Evolutionary conservation across 129 eudicot species (phyloP).

Genomic region (Silybum marianum): DNA sequence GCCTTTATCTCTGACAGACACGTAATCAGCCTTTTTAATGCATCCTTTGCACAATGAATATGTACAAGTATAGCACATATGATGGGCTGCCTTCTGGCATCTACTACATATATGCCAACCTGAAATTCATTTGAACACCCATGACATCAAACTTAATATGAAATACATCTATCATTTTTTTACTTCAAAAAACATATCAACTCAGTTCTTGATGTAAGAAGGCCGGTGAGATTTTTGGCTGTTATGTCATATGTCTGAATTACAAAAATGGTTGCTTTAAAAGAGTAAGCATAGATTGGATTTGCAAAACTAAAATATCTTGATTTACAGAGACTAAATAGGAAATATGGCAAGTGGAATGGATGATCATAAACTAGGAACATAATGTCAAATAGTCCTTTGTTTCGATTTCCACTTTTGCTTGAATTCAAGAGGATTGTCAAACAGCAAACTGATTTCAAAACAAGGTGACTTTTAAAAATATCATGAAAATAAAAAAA

Average conservation of each 20-base stretch:
- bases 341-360: neutral
- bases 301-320: neutral
- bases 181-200: neutral
- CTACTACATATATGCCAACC: conserved; percentile 96
- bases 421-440: neutral
- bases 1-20: conserved; percentile 85
- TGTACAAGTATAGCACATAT: conserved; percentile 89
- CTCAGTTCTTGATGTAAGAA: neutral
- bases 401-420: neutral
- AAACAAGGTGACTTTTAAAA: neutral
- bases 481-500: neutral
- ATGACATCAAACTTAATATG: conserved; percentile 4
- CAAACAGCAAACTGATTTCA: neutral
- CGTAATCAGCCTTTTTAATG: conserved; percentile 65
- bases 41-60: conserved; percentile 91
- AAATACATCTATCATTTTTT: neutral
- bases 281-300: neutral
- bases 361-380: neutral
- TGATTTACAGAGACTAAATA: neutral
- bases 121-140: conserved; percentile 45
- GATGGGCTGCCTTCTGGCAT: conserved; percentile 73
- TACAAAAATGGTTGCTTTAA: neutral
- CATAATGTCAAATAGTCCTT: neutral
- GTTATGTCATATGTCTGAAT: neutral
- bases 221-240: neutral